These are phyloP conservation scores for Hypoxylon fragiforme DNA, from an alignment of 495 filamentous ascomycete species.

Conservation along the genomic window DNA sequence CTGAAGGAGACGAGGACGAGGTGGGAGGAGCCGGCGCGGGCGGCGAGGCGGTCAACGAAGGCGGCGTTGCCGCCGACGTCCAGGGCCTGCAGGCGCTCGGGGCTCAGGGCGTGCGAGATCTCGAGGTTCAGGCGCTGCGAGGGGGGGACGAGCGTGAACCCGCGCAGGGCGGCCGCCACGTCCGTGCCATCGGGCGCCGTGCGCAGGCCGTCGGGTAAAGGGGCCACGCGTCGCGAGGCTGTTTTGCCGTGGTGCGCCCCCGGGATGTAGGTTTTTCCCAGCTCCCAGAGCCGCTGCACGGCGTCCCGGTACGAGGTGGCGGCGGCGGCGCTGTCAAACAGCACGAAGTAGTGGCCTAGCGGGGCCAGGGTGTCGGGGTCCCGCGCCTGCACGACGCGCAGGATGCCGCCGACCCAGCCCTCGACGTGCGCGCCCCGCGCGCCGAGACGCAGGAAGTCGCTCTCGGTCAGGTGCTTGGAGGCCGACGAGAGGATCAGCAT, in stretches of 20 bases:
- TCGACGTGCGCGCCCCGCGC: constrained; percentile 64
- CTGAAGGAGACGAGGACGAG: constrained; percentile 53
- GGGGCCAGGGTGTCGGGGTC: constrained; percentile 57
- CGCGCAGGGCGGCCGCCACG: constrained; percentile 42
- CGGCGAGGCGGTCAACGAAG: constrained; percentile 37
- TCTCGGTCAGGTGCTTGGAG: constrained; percentile 58
- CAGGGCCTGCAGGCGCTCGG: constrained; percentile 37
- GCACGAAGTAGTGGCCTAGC: constrained; percentile 60
- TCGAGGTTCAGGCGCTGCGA: constrained; percentile 29
- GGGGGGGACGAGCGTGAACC: constrained; percentile 58
- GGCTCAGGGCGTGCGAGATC: constrained; percentile 31
- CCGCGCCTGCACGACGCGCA: constrained; percentile 55
- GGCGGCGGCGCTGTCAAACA: constrained; percentile 59
- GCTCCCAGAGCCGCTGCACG: constrained; percentile 47
- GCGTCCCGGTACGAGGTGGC: constrained; percentile 59
- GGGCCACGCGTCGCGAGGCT: background rate
- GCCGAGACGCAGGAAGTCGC: constrained; percentile 65
- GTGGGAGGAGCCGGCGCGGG: constrained; percentile 37
- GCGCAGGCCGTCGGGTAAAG: constrained; percentile 28
- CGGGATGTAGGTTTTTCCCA: constrained; percentile 43
- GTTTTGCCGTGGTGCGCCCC: constrained; percentile 15
- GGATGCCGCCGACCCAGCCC: constrained; percentile 61
- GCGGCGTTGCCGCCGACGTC: constrained; percentile 43
- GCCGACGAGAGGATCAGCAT: constrained; percentile 55
- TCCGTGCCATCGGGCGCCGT: constrained; percentile 47